Evolutionary conservation across 208 protist genomes (phyloP).

Genomic region (Crithidia acanthocephali): DNA sequence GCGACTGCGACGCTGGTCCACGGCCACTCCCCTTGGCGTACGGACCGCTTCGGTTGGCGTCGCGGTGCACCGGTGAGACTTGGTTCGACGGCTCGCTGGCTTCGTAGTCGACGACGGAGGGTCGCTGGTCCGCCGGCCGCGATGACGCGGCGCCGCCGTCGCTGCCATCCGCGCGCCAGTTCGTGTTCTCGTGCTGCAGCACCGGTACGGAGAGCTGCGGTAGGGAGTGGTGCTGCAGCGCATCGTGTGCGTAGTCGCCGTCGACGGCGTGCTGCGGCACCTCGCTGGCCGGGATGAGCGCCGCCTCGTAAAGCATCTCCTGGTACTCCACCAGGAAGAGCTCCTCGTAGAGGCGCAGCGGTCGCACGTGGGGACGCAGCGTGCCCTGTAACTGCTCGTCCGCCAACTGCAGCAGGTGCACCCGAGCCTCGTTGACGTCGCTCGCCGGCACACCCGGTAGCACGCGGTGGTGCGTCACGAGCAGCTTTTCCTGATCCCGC

Average conservation of each 20-base stretch:
- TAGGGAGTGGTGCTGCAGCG: slow-evolving; percentile 2
- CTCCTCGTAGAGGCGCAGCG: slow-evolving; percentile 73
- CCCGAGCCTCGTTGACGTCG: slow-evolving; percentile 28
- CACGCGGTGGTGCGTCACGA: slow-evolving; percentile 53
- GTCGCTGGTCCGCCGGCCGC: neutral
- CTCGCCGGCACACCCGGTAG: slow-evolving; percentile 29
- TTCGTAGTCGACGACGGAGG: neutral
- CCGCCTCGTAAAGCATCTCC: slow-evolving; percentile 39
- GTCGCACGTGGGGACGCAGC: slow-evolving; percentile 16
- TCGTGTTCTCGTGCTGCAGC: slow-evolving; percentile 31
- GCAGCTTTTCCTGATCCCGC: slow-evolving; percentile 46
- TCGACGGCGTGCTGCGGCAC: slow-evolving; percentile 21
- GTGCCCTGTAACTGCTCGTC: slow-evolving; percentile 32
- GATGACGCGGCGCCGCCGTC: neutral
- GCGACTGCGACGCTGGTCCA: neutral
- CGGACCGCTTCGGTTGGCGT: neutral
- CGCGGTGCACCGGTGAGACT: slow-evolving; percentile 14
- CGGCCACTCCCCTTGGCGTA: neutral
- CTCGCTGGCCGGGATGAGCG: slow-evolving; percentile 36
- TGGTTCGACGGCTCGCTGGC: neutral
- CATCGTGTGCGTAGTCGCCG: slow-evolving; percentile 31
- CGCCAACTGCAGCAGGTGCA: slow-evolving; percentile 40
- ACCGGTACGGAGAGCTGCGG: slow-evolving; percentile 20
- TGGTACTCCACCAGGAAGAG: slow-evolving; percentile 68
- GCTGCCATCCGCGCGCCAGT: slow-evolving; percentile 23